Percentiles rank a stretch among this genome's conserved stretches.
These are phyloP conservation scores for Penicillium sp. DNA, from an alignment of 2,329 filamentous ascomycete species.

Conservation along the genomic window DNA sequence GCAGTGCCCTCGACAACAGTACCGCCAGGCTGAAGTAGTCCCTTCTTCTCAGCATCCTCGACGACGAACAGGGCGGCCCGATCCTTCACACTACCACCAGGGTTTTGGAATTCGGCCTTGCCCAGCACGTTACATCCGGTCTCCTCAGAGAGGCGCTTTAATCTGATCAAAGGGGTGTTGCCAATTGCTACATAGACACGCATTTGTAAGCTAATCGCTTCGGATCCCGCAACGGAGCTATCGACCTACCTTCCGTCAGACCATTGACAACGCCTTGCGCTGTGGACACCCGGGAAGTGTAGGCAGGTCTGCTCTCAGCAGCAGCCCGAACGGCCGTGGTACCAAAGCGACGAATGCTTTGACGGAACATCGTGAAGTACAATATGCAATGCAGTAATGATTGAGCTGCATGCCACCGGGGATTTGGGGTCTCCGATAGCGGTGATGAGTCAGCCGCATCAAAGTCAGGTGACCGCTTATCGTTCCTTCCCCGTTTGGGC, in stretches of 20 bases:
- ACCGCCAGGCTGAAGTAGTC: conserved; percentile 78
- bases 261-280: conserved; percentile 78
- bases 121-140: conserved; percentile 93
- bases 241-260: conserved; percentile 71
- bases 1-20: conserved; percentile 97
- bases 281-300: conserved; percentile 72
- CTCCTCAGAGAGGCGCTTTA: conserved; percentile 83
- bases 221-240: background rate
- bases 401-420: conserved; percentile 4
- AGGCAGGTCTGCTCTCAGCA: conserved; percentile 52
- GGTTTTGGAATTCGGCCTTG: conserved; percentile 99
- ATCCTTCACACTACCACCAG: conserved; percentile 94
- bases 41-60: conserved; percentile 86
- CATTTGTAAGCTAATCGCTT: background rate
- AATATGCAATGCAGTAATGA: conserved; percentile 8
- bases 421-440: conserved; percentile 10
- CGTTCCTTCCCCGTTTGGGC: conserved; percentile 36
- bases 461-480: conserved; percentile 36
- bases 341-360: conserved; percentile 67
- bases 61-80: conserved; percentile 93
- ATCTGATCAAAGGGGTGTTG: conserved; percentile 89
- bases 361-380: conserved; percentile 64
- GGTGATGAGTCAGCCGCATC: conserved; percentile 4
- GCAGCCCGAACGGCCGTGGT: conserved; percentile 60
- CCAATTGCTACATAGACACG: conserved; percentile 71